Evolutionary conservation across 306 rosid species (phyloP), one percentile per base, ranked within the genome.

Genomic region (Sophora flavescens): DNA sequence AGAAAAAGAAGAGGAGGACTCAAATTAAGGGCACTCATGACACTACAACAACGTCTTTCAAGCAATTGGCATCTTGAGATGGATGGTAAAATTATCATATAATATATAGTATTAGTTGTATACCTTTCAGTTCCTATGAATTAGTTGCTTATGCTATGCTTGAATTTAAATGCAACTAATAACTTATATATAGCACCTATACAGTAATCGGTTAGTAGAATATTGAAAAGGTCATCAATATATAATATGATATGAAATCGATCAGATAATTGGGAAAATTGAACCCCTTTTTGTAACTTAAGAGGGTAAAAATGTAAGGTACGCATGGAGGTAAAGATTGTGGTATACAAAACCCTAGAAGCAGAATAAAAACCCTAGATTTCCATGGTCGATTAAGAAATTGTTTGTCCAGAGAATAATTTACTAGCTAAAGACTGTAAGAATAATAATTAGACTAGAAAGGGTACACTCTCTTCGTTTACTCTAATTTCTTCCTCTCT

Each of bases 1-100:
- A 93, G 96, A 93, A 91, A 74, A 91, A 90, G 92, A 93, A 89
- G 87, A 88, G 80, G 80, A 91, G 87, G 81, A 83, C 61, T 71
- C 90, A 78, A 67, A 68, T 87, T 63, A 89, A 85, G 61, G 82
- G 84, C n/a, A 26, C 87, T 41, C 77, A 77, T 6, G 79, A 84
- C 17, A 80, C 83, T 3, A 5, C 89, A n/a, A 87, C 86, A 75
- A 87, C 86, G 77, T 77, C 86, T 86, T 77, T 87, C 82, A 89
- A 91, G 81, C 97, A 88, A 79, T 70, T 80, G 65, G 81, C 87
- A 63, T 78, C 89, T 70, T 74, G 73, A 68, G 70, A 80, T 78
- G 4, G n/a, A 75, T 76, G 93, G 93, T 91, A 88, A 87, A n/a
- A 70, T 83, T 38, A 22, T 63, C 50, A 6, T 6, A 22, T 59